Percentiles rank a stretch among this genome's conserved stretches.
These are phyloP conservation scores for Crucibulum laeve DNA, from an alignment of 768 basidiomycete genomes.

Conservation along the genomic window DNA sequence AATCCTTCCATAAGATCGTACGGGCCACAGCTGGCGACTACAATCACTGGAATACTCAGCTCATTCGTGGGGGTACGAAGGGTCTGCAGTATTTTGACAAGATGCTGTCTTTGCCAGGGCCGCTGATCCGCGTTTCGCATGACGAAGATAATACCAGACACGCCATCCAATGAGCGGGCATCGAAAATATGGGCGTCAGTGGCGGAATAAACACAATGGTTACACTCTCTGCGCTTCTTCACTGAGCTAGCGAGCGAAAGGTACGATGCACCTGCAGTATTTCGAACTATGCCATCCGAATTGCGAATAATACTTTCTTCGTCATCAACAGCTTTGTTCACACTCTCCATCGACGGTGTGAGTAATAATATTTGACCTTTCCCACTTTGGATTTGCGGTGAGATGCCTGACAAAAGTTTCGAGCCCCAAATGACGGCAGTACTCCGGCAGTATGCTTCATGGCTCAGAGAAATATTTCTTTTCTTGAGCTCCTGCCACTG, in stretches of 20 bases:
- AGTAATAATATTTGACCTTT: constrained; percentile 34
- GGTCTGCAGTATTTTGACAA: constrained; percentile 43
- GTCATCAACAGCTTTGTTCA: constrained; percentile 63
- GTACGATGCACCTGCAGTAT: constrained; percentile 58
- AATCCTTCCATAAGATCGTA: constrained; percentile 45
- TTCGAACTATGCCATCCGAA: constrained; percentile 37
- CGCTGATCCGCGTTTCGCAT: constrained; percentile 55
- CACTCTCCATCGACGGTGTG: constrained; percentile 52
- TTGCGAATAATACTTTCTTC: constrained; percentile 39
- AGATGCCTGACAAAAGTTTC: constrained; percentile 16
- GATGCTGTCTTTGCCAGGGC: no score
- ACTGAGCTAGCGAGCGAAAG: constrained; percentile 41
- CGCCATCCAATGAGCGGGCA: constrained; percentile 9
- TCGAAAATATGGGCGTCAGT: constrained; percentile 7
- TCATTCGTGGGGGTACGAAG: constrained; percentile 8
- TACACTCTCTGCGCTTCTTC: constrained; percentile 20
- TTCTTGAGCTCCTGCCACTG: constrained; percentile 32
- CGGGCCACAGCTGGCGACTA: constrained; percentile 62
- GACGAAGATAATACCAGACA: constrained; percentile 42
- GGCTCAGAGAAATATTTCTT: constrained; percentile 37
- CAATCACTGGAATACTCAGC: constrained; percentile 28
- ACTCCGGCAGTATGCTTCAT: constrained; percentile 40
- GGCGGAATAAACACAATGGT: constrained; percentile 54
- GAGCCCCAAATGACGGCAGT: constrained; percentile 43
- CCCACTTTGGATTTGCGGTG: constrained; percentile 27